Evolutionary conservation across 139 green algal species (phyloP).

Genomic region (Micromonas commoda): DNA sequence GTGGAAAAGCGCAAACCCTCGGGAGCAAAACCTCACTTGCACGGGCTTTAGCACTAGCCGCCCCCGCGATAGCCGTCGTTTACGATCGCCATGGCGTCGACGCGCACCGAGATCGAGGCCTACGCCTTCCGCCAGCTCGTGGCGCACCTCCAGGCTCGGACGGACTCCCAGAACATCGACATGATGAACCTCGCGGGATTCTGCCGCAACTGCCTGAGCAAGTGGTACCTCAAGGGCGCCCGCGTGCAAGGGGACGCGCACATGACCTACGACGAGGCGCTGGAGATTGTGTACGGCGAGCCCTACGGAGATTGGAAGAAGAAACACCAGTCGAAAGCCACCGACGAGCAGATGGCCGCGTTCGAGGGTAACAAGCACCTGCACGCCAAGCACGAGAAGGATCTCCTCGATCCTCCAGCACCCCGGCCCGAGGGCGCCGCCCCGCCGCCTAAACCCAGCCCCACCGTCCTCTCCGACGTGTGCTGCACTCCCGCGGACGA

Average conservation of each 20-base stretch:
- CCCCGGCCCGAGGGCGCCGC: no score
- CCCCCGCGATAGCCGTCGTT: no score
- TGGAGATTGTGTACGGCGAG: conserved; percentile 21
- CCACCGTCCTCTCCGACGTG: background rate
- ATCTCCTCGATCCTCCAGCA: background rate
- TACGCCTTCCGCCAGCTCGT: conserved; percentile 25
- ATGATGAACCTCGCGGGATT: conserved; percentile 30
- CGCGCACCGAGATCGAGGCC: conserved; percentile 12
- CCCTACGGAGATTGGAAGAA: conserved; percentile 26
- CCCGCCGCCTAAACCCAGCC: background rate
- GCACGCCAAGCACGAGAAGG: conserved; percentile 19
- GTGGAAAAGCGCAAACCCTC: no score
- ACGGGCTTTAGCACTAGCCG: no score
- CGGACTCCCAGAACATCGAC: conserved; percentile 27
- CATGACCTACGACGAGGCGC: conserved; percentile 17
- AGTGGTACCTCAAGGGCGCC: conserved; percentile 18
- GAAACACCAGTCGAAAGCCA: conserved; percentile 27
- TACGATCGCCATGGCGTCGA: no score
- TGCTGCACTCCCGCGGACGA: conserved; percentile 7
- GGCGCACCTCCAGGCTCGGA: conserved; percentile 8
- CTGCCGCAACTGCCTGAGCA: conserved; percentile 31
- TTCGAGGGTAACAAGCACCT: conserved; percentile 1
- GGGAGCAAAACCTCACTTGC: no score
- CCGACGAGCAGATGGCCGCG: conserved; percentile 8
- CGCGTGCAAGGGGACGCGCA: background rate